Evolutionary conservation across 176 grass and related monocot species (phyloP).

Genomic region (Lolium multiflorum): DNA sequence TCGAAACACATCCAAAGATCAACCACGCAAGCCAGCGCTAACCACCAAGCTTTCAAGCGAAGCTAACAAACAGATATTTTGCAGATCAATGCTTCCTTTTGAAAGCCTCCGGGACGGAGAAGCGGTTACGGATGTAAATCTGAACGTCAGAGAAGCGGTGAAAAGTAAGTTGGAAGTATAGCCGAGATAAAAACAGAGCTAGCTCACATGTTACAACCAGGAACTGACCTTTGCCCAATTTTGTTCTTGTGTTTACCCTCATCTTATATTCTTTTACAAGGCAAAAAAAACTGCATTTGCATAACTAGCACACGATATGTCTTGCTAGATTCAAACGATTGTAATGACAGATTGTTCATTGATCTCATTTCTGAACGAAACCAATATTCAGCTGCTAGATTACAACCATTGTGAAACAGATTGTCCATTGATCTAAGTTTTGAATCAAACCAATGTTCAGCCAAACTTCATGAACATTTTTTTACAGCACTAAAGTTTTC

Average conservation of each 20-base stretch:
- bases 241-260: conserved; percentile 6
- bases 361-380: background rate
- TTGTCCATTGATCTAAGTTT: background rate
- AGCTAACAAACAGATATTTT: too few species aligned
- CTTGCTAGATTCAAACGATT: conserved; percentile 2
- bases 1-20: too few species aligned
- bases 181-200: conserved; percentile 60
- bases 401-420: background rate
- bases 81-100: too few species aligned
- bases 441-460: background rate
- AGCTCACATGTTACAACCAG: conserved; percentile 1
- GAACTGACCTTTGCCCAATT: conserved; percentile 29
- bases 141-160: conserved; percentile 73
- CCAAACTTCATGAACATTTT: background rate
- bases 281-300: background rate
- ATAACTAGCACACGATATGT: background rate
- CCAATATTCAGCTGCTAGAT: conserved; percentile 15
- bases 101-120: too few species aligned
- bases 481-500: background rate
- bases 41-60: too few species aligned
- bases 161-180: conserved; percentile 83
- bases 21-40: too few species aligned
- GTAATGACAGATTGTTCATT: background rate
- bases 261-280: background rate
- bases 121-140: too few species aligned